Percentiles rank a stretch among this genome's conserved stretches.
These are phyloP conservation scores for Calonectria hawksworthii DNA, from an alignment of 2,329 filamentous ascomycete genomes.

Conservation along the genomic window DNA sequence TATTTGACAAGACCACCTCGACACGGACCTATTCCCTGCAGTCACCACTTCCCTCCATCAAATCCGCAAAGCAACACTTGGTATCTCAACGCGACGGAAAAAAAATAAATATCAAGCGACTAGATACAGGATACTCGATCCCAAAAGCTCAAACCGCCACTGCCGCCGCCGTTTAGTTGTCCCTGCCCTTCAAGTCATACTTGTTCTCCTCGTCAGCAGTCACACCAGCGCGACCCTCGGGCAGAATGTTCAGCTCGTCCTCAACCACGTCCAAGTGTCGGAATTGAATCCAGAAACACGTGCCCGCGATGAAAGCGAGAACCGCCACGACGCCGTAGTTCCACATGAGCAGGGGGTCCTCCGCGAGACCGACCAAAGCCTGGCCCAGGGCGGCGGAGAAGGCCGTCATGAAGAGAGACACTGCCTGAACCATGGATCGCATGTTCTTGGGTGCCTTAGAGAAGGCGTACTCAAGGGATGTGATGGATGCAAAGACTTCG, in stretches of 20 bases:
- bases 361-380: constrained; percentile 59
- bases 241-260: constrained; percentile 75
- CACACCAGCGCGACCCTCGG: constrained; percentile 50
- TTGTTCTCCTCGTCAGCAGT: constrained; percentile 40
- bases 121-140: too few relatives aligned
- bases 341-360: constrained; percentile 79
- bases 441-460: constrained; percentile 84
- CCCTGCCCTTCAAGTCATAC: constrained; percentile 29
- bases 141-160: background rate
- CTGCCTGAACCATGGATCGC: constrained; percentile 77
- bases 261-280: constrained; percentile 73
- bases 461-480: constrained; percentile 80
- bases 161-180: background rate
- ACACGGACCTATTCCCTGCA: background rate
- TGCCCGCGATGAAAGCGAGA: constrained; percentile 72
- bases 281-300: constrained; percentile 78
- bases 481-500: constrained; percentile 66
- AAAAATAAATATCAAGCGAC: background rate
- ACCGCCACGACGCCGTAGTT: constrained; percentile 79
- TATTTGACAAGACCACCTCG: background rate
- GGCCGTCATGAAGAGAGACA: constrained; percentile 78
- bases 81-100: background rate
- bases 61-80: background rate
- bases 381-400: constrained; percentile 78
- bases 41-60: background rate